Evolutionary conservation across 768 basidiomycete genomes (phyloP), one percentile per base, ranked within the genome.

Genomic region (Termitomyces eurrhizus): DNA sequence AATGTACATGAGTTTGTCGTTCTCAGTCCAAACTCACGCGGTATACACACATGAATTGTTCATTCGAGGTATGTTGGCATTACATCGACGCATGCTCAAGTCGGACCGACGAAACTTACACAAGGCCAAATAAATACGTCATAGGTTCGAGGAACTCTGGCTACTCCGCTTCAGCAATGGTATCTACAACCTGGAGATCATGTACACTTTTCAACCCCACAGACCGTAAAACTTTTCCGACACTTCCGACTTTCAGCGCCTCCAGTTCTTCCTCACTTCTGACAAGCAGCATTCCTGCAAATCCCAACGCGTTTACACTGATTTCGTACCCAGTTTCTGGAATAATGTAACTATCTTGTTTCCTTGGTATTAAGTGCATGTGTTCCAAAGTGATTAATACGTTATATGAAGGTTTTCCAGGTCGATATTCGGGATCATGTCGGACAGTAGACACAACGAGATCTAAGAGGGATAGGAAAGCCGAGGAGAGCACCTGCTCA

Each of bases 271-370:
- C 79, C 57, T 89, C 84, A 63, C 89, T 93, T 77, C 90, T 93
- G 29, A 92, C 93, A 57, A 97, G 82, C 62, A 97, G 66, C 87
- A 92, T 85, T 1, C 95, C 95, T 7, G 93, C 90, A 70, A 89
- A 97, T 14, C 92, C 95, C 52, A 97, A 80, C 49, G 95, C 82
- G 72, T 98, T 97, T 46, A 98, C 79, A 66, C 84, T 83, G 32
- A 98, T 67, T 57, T 72, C 62, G 37, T 84, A 81, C n/a, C 84
- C 83, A 2, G 82, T 83, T 53, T 76, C 78, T 56, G 73, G 62
- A 5, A 90, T 72, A 12, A 67, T 71, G 71, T 88, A 81, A n/a
- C 71, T 73, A 69, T 93, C 92, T 36, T 74, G 73, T 52, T 78
- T 78, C 42, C 95, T 86, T 35, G 95, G 95, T 67, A 98, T 85